These are phyloP conservation scores for Kwoniella europaea DNA, from an alignment of 768 basidiomycete species.

Conservation along the genomic window DNA sequence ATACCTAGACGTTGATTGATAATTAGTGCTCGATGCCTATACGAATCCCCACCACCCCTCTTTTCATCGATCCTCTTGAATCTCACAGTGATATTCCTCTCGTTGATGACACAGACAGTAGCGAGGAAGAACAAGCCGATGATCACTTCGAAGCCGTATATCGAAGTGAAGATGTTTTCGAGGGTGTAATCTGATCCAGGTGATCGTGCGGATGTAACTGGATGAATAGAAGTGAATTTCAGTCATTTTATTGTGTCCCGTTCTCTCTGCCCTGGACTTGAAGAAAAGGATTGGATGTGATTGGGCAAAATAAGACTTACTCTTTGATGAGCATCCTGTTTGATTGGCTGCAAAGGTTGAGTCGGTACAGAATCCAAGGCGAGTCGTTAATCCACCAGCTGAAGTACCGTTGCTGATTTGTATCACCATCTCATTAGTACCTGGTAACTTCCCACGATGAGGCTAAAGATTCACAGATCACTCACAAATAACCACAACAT, in stretches of 20 bases:
- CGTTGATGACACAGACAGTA: constrained; percentile 83
- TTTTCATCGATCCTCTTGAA: constrained; percentile 90
- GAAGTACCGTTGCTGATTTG: constrained; percentile 63
- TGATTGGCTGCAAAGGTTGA: constrained; percentile 63
- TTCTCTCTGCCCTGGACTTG: no score
- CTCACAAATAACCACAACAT: constrained; percentile 77
- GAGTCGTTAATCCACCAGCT: constrained; percentile 60
- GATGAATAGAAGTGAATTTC: neutral
- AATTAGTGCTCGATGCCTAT: constrained; percentile 53
- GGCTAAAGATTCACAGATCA: neutral
- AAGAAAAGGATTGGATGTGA: neutral
- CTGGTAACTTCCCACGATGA: neutral
- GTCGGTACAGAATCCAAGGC: constrained; percentile 72
- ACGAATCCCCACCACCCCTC: constrained; percentile 87
- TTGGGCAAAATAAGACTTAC: constrained; percentile 23
- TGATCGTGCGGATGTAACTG: constrained; percentile 28
- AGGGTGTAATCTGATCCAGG: constrained; percentile 71
- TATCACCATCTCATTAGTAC: no score
- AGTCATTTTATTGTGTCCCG: neutral
- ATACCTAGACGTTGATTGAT: neutral
- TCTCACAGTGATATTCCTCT: constrained; percentile 77
- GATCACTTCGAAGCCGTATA: constrained; percentile 84
- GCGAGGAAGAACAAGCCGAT: constrained; percentile 75
- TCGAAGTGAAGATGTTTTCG: constrained; percentile 78
- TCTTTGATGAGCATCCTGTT: constrained; percentile 46